These are phyloP conservation scores for Podospora pseudocomata DNA, from an alignment of 495 filamentous ascomycete genomes.

Conservation along the genomic window DNA sequence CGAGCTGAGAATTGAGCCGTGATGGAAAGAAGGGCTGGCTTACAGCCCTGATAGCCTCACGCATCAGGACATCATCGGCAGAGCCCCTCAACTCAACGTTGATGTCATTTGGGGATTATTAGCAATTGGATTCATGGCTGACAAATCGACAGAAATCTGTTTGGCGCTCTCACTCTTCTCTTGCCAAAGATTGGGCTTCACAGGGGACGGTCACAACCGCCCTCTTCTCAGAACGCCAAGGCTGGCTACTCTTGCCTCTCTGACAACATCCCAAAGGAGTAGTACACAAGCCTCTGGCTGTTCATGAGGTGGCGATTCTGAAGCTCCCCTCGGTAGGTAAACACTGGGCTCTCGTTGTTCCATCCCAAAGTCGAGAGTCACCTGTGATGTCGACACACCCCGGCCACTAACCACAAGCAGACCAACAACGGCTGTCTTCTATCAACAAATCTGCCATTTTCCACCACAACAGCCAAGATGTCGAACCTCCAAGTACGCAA, in stretches of 20 bases:
- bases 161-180: background rate
- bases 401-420: too few species aligned
- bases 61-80: background rate
- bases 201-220: background rate
- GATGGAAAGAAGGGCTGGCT: background rate
- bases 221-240: background rate
- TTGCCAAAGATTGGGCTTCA: background rate
- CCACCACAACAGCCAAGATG: slow-evolving; percentile 31
- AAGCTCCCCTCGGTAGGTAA: background rate
- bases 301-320: background rate
- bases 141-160: background rate
- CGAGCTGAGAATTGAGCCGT: background rate
- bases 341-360: background rate
- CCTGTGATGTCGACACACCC: background rate
- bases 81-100: background rate
- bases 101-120: background rate
- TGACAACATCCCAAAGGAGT: background rate
- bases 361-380: background rate
- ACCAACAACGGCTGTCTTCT: too few species aligned
- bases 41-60: background rate
- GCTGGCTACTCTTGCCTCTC: background rate
- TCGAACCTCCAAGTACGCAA: slow-evolving; percentile 41
- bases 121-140: background rate
- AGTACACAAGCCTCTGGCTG: background rate
- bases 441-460: background rate